Evolutionary conservation across 805 yeast species (phyloP).

Genomic region (Kockiozyma suomiensis): DNA sequence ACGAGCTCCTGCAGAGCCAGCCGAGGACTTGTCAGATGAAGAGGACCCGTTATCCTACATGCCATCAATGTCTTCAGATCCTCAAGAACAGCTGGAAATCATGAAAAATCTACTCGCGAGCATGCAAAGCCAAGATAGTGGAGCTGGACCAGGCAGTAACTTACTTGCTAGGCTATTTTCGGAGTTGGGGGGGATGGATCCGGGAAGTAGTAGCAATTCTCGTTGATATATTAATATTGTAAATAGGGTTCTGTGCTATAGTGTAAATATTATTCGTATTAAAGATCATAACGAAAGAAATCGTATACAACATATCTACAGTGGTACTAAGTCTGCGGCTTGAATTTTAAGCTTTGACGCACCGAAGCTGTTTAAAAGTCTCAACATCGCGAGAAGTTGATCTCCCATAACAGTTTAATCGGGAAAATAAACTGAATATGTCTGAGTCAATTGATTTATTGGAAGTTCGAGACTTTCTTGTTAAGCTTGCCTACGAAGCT

Average conservation of each 20-base stretch:
- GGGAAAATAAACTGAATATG: background rate
- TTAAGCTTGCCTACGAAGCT: constrained; percentile 49
- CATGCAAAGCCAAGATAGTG: constrained; percentile 39
- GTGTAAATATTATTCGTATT: too few species aligned
- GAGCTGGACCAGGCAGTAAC: constrained; percentile 46
- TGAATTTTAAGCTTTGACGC: too few species aligned
- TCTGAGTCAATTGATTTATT: constrained; percentile 37
- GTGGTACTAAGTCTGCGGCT: too few species aligned
- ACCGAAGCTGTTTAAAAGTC: too few species aligned
- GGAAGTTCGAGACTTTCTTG: constrained; percentile 45
- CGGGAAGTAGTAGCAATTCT: background rate
- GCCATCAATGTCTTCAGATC: constrained; percentile 2
- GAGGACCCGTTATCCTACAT: constrained; percentile 17
- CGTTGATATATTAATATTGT: too few species aligned
- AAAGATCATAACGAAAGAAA: too few species aligned
- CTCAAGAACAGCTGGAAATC: constrained; percentile 18
- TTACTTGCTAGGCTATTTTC: constrained; percentile 38
- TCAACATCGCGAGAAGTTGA: too few species aligned
- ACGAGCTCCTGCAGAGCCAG: background rate
- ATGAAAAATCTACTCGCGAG: constrained; percentile 40
- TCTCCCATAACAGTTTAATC: too few species aligned
- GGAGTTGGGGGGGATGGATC: constrained; percentile 1
- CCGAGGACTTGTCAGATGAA: background rate
- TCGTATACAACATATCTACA: too few species aligned
- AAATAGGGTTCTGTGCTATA: too few species aligned